Evolutionary conservation across 106 monocot genomes (phyloP).

Genomic region (Narthecium ossifragum): DNA sequence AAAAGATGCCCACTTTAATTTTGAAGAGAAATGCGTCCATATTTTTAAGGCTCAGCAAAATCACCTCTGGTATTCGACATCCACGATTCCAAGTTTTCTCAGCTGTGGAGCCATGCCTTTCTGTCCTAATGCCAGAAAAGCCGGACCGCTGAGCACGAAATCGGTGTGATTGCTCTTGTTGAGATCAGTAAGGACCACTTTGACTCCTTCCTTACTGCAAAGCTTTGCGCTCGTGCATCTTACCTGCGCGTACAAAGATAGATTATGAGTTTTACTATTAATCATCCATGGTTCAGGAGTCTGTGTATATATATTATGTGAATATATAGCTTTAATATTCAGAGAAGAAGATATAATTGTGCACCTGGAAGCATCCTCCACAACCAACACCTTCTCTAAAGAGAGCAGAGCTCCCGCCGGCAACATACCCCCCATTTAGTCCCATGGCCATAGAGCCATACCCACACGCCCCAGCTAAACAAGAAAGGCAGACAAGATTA

Average conservation of each 20-base stretch:
- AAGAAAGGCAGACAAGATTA: not conserved
- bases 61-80: conserved; percentile 77
- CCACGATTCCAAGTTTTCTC: conserved; percentile 22
- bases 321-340: not conserved
- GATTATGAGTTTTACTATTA: too few species aligned
- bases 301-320: not conserved
- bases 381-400: conserved; percentile 65
- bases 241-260: conserved; percentile 27
- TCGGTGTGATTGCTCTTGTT: conserved; percentile 45
- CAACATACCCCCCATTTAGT: conserved; percentile 49
- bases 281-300: too few species aligned
- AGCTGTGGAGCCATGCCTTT: conserved; percentile 24
- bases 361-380: conserved; percentile 72
- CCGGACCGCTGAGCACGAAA: conserved; percentile 49
- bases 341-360: not conserved
- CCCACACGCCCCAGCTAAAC: conserved; percentile 73
- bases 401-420: conserved; percentile 39
- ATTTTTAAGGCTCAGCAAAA: not conserved
- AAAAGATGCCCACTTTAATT: too few species aligned
- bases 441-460: conserved; percentile 46
- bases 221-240: conserved; percentile 54
- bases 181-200: conserved; percentile 59
- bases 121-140: conserved; percentile 60
- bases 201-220: conserved; percentile 45
- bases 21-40: too few species aligned